Conservation (phyloP, 371 early-diverging fungal species). For the Actinomortierella wolfii region DNA sequence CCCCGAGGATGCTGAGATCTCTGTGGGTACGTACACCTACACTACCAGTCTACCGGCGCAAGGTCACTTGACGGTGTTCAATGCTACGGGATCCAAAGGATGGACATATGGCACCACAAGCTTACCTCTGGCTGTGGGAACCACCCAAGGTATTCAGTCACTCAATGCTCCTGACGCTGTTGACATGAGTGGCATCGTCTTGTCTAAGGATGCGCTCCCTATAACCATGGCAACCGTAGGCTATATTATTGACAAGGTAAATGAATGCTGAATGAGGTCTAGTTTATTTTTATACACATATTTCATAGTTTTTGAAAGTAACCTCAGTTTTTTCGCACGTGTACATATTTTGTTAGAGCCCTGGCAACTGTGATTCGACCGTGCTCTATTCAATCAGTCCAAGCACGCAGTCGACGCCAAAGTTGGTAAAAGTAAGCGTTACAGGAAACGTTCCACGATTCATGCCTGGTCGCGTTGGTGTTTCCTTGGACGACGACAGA, state of each 20-base stretch:
- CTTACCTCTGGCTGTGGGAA: neutral
- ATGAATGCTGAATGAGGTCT: too few relatives aligned
- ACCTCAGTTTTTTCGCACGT: too few relatives aligned
- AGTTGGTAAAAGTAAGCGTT: conserved; percentile 12
- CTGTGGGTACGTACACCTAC: conserved; percentile 21
- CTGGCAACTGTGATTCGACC: neutral
- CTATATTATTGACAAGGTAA: conserved; percentile 38
- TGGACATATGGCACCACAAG: conserved; percentile 9
- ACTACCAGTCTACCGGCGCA: conserved; percentile 23
- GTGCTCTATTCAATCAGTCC: conserved; percentile 26
- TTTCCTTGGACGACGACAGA: conserved; percentile 4
- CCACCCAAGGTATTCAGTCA: conserved; percentile 9
- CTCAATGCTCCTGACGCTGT: conserved; percentile 13
- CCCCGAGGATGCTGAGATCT: conserved; percentile 6
- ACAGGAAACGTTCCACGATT: conserved; percentile 23
- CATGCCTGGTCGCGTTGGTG: conserved; percentile 12
- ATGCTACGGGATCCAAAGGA: conserved; percentile 9
- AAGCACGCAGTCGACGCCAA: neutral
- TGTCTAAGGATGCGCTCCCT: conserved; percentile 22
- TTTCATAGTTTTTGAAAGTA: too few relatives aligned
- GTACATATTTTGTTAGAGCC: too few relatives aligned
- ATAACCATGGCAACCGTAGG: conserved; percentile 23
- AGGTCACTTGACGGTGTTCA: conserved; percentile 34
- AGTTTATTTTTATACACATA: too few relatives aligned
- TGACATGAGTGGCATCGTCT: conserved; percentile 24